phyloP scores from a whole-genome alignment of 208 protist species.

The Acanthamoeba sp. region DNA sequence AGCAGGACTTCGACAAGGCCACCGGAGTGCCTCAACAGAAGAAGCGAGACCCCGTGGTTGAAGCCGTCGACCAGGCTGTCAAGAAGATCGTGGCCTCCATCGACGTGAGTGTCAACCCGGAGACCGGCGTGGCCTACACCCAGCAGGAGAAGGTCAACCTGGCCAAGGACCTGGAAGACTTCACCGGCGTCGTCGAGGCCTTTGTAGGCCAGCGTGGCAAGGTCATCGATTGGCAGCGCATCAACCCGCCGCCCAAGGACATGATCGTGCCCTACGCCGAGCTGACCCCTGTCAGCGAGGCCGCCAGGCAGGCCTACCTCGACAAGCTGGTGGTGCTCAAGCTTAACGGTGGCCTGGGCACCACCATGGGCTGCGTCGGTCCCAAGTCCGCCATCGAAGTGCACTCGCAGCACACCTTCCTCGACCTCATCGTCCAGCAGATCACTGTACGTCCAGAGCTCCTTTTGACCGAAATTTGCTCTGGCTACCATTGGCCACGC shows the following conservation, averaged over 20 bases:
- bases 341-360: slow-evolving; percentile 97
- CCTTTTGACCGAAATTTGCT: background rate
- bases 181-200: slow-evolving; percentile 76
- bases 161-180: slow-evolving; percentile 74
- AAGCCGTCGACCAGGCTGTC: slow-evolving; percentile 7
- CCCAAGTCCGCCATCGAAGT: slow-evolving; percentile 95
- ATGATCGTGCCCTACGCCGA: slow-evolving; percentile 78
- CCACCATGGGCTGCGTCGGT: slow-evolving; percentile 94
- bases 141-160: slow-evolving; percentile 68
- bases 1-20: slow-evolving; percentile 1
- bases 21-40: background rate
- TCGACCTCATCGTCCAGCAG: slow-evolving; percentile 98
- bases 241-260: slow-evolving; percentile 75
- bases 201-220: slow-evolving; percentile 82
- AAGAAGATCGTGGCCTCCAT: slow-evolving; percentile 22
- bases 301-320: slow-evolving; percentile 63
- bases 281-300: slow-evolving; percentile 37
- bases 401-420: slow-evolving; percentile 95
- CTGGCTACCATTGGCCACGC: too few relatives aligned
- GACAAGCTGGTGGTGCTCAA: slow-evolving; percentile 96
- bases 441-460: slow-evolving; percentile 82
- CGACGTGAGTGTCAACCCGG: background rate
- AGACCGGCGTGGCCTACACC: slow-evolving; percentile 7
- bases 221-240: slow-evolving; percentile 88
- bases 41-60: background rate